phyloP scores from a whole-genome alignment of 805 yeast genomes.

The Kluyveromyces wickerhamii region DNA sequence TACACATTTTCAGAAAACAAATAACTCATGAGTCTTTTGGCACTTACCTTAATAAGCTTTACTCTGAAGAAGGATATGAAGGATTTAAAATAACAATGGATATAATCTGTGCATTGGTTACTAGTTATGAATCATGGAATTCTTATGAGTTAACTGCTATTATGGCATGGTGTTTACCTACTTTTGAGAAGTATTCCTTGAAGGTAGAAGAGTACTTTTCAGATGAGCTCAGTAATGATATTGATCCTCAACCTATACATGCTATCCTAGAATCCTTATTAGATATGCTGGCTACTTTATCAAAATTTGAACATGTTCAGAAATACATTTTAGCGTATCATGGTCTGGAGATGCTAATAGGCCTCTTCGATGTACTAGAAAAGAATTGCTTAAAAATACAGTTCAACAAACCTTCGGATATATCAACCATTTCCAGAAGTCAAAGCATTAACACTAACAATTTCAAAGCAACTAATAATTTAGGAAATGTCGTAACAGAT shows the following conservation, averaged over 20 bases:
- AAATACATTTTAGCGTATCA: slow-evolving; percentile 31
- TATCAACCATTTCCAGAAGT: no score
- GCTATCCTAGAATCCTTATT: slow-evolving; percentile 8
- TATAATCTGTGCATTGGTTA: slow-evolving; percentile 28
- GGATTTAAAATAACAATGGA: slow-evolving; percentile 16
- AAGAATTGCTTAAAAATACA: slow-evolving; percentile 27
- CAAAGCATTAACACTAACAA: no score
- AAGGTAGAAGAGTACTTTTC: slow-evolving; percentile 16
- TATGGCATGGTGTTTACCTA: slow-evolving; percentile 33
- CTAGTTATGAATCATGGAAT: slow-evolving; percentile 33
- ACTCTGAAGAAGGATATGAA: slow-evolving; percentile 7
- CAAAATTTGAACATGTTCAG: slow-evolving; percentile 30
- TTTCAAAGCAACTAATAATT: slow-evolving; percentile 16
- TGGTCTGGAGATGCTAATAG: slow-evolving; percentile 30
- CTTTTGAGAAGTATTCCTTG: slow-evolving; percentile 20
- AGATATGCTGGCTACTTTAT: slow-evolving; percentile 30
- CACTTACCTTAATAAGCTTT: slow-evolving; percentile 20
- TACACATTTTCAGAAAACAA: slow-evolving; percentile 24
- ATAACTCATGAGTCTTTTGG: slow-evolving; percentile 32
- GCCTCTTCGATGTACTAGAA: slow-evolving; percentile 28
- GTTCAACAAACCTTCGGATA: slow-evolving; percentile 14
- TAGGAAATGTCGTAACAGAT: slow-evolving; percentile 27
- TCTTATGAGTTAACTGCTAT: slow-evolving; percentile 32
- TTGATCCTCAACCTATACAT: slow-evolving; percentile 19
- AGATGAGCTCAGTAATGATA: slow-evolving; percentile 11